Evolutionary conservation across 257 asterid species (phyloP).

Genomic region (Forsythia viridissima): DNA sequence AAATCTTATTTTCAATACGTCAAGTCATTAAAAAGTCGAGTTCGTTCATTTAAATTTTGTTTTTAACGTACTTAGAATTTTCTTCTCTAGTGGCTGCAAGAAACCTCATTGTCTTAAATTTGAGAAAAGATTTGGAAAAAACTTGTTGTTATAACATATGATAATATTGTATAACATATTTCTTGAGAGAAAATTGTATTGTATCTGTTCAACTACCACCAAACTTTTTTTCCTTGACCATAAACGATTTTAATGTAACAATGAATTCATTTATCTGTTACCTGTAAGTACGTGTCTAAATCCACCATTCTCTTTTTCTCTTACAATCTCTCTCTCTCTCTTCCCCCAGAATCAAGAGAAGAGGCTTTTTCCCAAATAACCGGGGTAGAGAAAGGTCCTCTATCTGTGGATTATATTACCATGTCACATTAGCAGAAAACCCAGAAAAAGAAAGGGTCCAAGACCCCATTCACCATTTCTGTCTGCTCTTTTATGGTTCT

Average conservation of each 20-base stretch:
- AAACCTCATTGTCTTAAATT: conserved; percentile 22
- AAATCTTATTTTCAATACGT: not conserved
- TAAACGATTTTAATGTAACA: conserved; percentile 34
- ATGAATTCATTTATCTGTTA: conserved; percentile 47
- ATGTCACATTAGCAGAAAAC: conserved; percentile 5
- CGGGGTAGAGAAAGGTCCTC: not conserved
- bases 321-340: conserved; percentile 17
- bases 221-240: conserved; percentile 28
- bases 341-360: not conserved
- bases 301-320: conserved; percentile 15
- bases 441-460: not conserved
- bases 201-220: conserved; percentile 37
- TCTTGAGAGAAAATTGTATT: conserved; percentile 23
- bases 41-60: too few relatives aligned
- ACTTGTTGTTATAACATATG: conserved; percentile 9
- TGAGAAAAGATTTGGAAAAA: conserved; percentile 7
- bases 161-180: not conserved
- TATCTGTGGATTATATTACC: not conserved
- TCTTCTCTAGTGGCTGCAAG: conserved; percentile 5
- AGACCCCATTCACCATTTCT: conserved; percentile 10
- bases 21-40: too few relatives aligned
- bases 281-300: conserved; percentile 45
- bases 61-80: not conserved
- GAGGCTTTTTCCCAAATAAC: conserved; percentile 12
- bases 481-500: conserved; percentile 4